Conservation (phyloP, 139 green algal species). For the Marvania coccoides region DNA sequence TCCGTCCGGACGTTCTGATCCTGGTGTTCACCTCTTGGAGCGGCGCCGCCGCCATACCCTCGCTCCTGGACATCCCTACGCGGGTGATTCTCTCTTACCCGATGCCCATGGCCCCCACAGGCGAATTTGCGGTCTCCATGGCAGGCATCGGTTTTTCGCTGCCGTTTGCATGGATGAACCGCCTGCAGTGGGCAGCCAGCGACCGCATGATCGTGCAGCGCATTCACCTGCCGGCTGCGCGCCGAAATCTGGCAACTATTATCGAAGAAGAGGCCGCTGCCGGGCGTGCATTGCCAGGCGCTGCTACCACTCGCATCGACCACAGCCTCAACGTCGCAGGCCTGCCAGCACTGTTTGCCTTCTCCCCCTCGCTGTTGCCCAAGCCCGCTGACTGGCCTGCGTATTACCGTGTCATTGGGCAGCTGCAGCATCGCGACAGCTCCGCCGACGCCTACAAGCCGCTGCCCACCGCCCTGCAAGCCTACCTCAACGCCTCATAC, state of each 20-base stretch:
- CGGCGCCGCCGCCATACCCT: not conserved
- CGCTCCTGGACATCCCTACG: not conserved
- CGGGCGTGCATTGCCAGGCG: too few species aligned
- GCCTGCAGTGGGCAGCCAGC: not conserved
- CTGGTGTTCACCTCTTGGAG: not conserved
- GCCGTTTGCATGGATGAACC: not conserved
- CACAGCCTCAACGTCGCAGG: not conserved
- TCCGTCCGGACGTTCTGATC: not conserved
- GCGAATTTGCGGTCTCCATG: conserved; percentile 1
- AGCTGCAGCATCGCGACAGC: not conserved
- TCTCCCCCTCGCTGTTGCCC: not conserved
- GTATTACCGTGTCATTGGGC: not conserved
- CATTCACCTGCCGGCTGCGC: not conserved
- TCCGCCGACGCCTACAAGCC: not conserved
- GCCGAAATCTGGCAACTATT: not conserved
- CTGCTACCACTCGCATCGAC: not conserved
- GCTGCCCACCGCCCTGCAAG: not conserved
- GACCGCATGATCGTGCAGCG: not conserved
- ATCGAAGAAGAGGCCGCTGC: not conserved
- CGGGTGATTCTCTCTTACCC: not conserved
- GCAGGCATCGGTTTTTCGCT: not conserved
- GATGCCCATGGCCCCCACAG: not conserved
- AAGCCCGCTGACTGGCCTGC: not conserved
- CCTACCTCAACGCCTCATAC: not conserved
- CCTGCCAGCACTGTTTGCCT: not conserved